A percentile compares a stretch with the other conserved stretches of the same genome.
Evolutionary conservation across 495 filamentous ascomycete genomes (phyloP).

Genomic region (Extremus antarcticus): DNA sequence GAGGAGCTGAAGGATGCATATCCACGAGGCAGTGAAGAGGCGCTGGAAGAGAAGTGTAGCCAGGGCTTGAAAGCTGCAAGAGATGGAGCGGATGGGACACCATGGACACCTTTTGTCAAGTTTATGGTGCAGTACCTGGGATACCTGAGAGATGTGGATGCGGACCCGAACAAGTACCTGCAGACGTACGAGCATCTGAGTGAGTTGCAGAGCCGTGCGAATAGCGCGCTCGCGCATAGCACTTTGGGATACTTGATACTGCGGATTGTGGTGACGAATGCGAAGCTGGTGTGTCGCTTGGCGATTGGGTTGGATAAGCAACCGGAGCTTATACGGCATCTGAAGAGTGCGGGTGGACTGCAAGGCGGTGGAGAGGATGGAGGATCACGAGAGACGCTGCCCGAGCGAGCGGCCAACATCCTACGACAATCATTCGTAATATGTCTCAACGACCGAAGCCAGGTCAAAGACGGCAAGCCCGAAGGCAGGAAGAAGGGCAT

Average conservation of each 20-base stretch:
- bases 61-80: slow-evolving; percentile 43
- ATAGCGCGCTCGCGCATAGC: slow-evolving; percentile 67
- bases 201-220: slow-evolving; percentile 53
- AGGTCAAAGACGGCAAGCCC: slow-evolving; percentile 41
- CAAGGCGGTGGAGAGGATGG: slow-evolving; percentile 35
- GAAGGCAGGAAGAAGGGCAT: slow-evolving; percentile 80
- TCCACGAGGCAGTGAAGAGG: slow-evolving; percentile 36
- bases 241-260: slow-evolving; percentile 69
- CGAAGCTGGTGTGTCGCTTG: slow-evolving; percentile 61
- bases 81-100: slow-evolving; percentile 47
- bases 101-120: slow-evolving; percentile 63
- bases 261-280: slow-evolving; percentile 64
- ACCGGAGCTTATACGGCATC: slow-evolving; percentile 55
- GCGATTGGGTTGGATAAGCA: slow-evolving; percentile 69
- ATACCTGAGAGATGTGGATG: slow-evolving; percentile 66
- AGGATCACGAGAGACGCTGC: slow-evolving; percentile 58
- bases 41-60: slow-evolving; percentile 49
- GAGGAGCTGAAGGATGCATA: slow-evolving; percentile 51
- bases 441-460: slow-evolving; percentile 65
- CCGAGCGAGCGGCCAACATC: slow-evolving; percentile 73
- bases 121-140: slow-evolving; percentile 70
- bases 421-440: slow-evolving; percentile 85
- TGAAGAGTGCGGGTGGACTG: slow-evolving; percentile 35
- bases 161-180: slow-evolving; percentile 52
- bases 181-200: slow-evolving; percentile 65